phyloP scores from a whole-genome alignment of 306 rosid species.

The Gillenia trifoliata region DNA sequence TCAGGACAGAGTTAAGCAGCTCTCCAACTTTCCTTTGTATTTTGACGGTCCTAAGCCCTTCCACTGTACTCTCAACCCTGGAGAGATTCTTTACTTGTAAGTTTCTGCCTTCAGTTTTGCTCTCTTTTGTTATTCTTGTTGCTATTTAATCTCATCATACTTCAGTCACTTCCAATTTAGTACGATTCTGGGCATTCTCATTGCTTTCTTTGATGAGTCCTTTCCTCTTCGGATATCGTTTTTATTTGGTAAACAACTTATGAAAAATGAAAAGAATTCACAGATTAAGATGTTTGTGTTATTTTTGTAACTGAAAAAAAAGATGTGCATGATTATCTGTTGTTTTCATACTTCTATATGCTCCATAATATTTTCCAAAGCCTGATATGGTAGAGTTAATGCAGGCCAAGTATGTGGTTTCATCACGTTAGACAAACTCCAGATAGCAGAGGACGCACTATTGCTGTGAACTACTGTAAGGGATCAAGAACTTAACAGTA shows the following conservation, averaged over 20 bases:
- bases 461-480: conserved; percentile 80
- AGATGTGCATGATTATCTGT: background rate
- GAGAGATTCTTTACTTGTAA: conserved; percentile 80
- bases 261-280: background rate
- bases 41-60: conserved; percentile 65
- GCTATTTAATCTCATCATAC: background rate
- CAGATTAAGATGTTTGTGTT: background rate
- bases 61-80: conserved; percentile 65
- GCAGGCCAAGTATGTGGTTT: conserved; percentile 96
- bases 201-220: background rate
- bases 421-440: conserved; percentile 78
- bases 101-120: background rate
- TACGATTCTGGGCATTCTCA: background rate
- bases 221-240: background rate
- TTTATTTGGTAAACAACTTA: background rate
- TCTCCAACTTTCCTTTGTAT: conserved; percentile 50
- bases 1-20: conserved; percentile 33
- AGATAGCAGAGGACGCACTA: conserved; percentile 48
- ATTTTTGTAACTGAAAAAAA: too few species aligned
- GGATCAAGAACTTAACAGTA: background rate
- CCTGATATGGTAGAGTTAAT: conserved; percentile 10
- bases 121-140: background rate
- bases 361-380: background rate
- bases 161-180: background rate
- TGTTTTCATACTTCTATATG: background rate